Evolutionary conservation across 2,329 filamentous ascomycete species (phyloP), one percentile per base, ranked within the genome.

Genomic region (Phialemonium atrogriseum): DNA sequence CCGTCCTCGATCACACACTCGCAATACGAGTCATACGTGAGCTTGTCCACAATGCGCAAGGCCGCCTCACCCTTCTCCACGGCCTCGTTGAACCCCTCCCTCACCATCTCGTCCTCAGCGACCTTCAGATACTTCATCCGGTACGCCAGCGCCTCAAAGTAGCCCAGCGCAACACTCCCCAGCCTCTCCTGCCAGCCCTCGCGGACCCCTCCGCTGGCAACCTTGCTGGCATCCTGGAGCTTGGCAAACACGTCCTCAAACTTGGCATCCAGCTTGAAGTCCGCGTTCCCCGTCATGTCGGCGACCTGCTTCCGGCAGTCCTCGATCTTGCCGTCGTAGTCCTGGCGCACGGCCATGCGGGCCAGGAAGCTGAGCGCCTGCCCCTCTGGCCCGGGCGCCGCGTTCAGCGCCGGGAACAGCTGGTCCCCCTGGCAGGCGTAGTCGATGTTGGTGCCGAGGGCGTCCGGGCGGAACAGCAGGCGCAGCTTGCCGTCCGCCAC

Each of bases 1-100:
- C 66, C 68, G 23, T 64, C 60, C 43, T 72, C 66, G 18, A 72
- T 35, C 3, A 63, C 50, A 12, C 49, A 45, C 55, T 73, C 68
- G 39, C 60, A 56, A 36, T 69, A 70, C 10, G 46, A 51, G 5
- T 40, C 47, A 33, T 58, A 54, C 40, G 50, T 42, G 24, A 66
- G 52, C 42, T 58, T 54, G 29, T 68, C 65, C 3, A 70, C 65
- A 22, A 73, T 43, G 17, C 66, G 58, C 40, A 72, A 58, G 13
- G 47, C 54, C 12, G 70, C 46, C 42, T 60, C 55, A 23, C 51
- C 54, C 41, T 54, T 61, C 8, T 56, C 52, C n/a, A 69, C 46
- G 4, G 50, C 60, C 39, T 73, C 66, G 12, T 62, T 46, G 40
- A 71, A 57, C 4, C 58, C 66, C 45, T 70, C 67, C 34, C 55